A percentile compares a stretch with the other conserved stretches of the same genome.
Evolutionary conservation across 2,329 filamentous ascomycete species (phyloP).

Genomic region (Verticillium albo-atrum): DNA sequence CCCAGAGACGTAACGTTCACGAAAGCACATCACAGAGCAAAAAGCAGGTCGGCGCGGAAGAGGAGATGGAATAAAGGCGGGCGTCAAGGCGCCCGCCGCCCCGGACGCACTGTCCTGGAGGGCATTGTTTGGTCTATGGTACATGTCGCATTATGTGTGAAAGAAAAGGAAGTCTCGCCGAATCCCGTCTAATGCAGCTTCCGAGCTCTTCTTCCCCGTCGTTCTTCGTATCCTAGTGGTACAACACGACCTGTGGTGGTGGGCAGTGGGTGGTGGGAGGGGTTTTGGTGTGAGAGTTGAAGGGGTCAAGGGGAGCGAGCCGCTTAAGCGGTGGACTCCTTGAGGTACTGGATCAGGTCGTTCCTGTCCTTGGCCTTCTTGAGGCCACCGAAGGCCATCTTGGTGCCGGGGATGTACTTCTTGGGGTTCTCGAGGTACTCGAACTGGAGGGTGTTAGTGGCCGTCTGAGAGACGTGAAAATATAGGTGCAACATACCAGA

Average conservation of each 20-base stretch:
- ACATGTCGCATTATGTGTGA: not conserved
- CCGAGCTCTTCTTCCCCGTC: not conserved
- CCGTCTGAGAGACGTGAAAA: too few species aligned
- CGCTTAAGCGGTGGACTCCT: constrained; percentile 65
- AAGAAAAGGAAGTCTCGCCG: not conserved
- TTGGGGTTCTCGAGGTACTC: constrained; percentile 99
- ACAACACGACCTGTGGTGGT: constrained; percentile 1
- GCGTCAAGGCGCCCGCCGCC: not conserved
- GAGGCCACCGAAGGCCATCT: constrained; percentile 99
- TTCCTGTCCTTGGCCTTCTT: constrained; percentile 99
- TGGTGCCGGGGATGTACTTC: constrained; percentile 99
- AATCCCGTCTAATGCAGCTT: not conserved
- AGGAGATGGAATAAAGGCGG: not conserved
- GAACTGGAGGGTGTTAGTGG: constrained; percentile 55
- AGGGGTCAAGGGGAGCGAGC: constrained; percentile 3
- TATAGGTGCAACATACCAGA: constrained; percentile 75
- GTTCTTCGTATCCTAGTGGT: constrained; percentile 1
- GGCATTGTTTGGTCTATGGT: not conserved
- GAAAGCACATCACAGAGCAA: too few species aligned
- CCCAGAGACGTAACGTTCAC: not conserved
- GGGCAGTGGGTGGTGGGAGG: not conserved
- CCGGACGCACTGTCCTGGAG: not conserved
- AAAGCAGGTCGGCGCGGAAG: not conserved
- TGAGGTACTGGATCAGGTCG: constrained; percentile 88
- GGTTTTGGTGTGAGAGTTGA: not conserved